Conservation (phyloP, 805 yeast species). For the Candida boleticola region DNA sequence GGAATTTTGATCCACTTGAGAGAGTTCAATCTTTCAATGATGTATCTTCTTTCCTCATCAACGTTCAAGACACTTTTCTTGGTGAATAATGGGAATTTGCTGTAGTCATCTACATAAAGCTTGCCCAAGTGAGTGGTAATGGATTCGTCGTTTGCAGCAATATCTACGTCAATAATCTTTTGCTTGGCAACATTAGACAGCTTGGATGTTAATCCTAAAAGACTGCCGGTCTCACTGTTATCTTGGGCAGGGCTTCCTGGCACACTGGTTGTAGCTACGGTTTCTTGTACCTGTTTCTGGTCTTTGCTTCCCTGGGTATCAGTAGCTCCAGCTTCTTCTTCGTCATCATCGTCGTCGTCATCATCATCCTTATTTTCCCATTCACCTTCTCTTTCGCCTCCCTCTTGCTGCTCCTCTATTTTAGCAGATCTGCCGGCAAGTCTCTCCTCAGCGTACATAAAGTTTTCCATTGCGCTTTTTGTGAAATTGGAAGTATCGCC, state of each 20-base stretch:
- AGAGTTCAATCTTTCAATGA: constrained; percentile 54
- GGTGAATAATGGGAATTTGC: constrained; percentile 29
- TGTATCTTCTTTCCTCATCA: constrained; percentile 35
- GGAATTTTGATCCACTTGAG: constrained; percentile 79
- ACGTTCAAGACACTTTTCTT: constrained; percentile 27
- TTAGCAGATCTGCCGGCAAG: constrained; percentile 14
- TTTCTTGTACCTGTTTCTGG: too few species aligned
- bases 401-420: constrained; percentile 8
- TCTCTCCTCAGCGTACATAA: constrained; percentile 36
- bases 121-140: constrained; percentile 13
- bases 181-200: constrained; percentile 9
- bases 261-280: background rate
- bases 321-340: background rate
- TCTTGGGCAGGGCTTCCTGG: background rate
- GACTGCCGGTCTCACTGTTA: background rate
- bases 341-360: constrained; percentile 14
- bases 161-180: constrained; percentile 19
- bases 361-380: constrained; percentile 8
- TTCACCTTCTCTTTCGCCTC: constrained; percentile 10
- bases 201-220: background rate
- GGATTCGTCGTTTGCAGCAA: constrained; percentile 22
- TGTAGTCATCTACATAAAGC: constrained; percentile 15
- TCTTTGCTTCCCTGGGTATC: background rate
- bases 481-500: constrained; percentile 41
- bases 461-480: constrained; percentile 32